These are phyloP conservation scores for Vanrija sp. DNA, from an alignment of 1,284 basidiomycete species.

Conservation along the genomic window DNA sequence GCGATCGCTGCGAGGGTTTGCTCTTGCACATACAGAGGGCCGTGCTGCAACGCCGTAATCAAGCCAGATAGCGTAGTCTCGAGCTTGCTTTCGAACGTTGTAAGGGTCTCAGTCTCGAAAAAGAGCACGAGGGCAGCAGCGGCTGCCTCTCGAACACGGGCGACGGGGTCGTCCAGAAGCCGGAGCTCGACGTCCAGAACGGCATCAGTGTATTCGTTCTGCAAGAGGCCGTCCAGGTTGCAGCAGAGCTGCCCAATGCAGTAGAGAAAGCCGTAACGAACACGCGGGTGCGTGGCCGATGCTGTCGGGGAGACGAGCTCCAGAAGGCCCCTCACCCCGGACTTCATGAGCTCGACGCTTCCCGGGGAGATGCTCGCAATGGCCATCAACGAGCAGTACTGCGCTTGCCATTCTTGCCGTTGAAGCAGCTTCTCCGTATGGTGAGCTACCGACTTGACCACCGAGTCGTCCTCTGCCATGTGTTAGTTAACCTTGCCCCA, in stretches of 20 bases:
- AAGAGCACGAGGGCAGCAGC: conserved; percentile 84
- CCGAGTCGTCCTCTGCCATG: conserved; percentile 54
- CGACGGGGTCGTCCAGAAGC: conserved; percentile 62
- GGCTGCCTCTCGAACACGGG: conserved; percentile 74
- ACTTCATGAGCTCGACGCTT: conserved; percentile 5
- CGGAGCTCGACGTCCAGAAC: conserved; percentile 63
- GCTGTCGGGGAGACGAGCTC: conserved; percentile 68
- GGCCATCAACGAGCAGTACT: conserved; percentile 71
- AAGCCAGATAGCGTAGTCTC: conserved; percentile 34
- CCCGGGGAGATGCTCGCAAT: conserved; percentile 34
- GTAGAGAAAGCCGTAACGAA: conserved; percentile 78
- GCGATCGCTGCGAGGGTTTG: conserved; percentile 70
- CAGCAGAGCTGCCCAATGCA: conserved; percentile 80
- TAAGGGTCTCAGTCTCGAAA: conserved; percentile 72
- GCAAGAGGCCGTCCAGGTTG: conserved; percentile 57
- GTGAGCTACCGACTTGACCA: conserved; percentile 70
- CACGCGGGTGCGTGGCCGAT: conserved; percentile 70
- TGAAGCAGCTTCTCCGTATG: conserved; percentile 73
- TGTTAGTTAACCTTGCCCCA: conserved; percentile 10
- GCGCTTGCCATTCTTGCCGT: conserved; percentile 65
- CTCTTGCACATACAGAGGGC: conserved; percentile 67
- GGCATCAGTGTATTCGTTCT: conserved; percentile 23
- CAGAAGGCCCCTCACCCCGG: conserved; percentile 3
- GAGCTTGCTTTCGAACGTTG: conserved; percentile 67
- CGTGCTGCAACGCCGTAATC: conserved; percentile 4